phyloP scores from a whole-genome alignment of 305 asterid genomes.

The Fraxinus velutina region DNA sequence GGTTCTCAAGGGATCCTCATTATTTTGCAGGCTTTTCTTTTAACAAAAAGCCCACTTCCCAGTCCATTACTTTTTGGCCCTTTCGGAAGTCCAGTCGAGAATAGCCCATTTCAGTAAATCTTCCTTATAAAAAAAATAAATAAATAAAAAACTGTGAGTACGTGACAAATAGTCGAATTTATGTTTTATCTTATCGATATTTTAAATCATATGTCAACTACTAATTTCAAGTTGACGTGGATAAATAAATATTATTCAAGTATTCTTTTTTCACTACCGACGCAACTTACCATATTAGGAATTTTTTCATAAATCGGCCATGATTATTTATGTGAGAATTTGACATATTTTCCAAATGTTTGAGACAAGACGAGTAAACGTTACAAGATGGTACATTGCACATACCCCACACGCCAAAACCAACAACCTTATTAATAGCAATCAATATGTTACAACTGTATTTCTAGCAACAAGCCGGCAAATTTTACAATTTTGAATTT shows the following conservation, averaged over 20 bases:
- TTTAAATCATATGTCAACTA: too few species aligned
- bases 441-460: not conserved
- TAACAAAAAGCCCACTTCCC: not conserved
- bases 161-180: not conserved
- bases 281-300: not conserved
- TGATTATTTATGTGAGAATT: not conserved
- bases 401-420: not conserved
- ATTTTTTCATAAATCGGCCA: not conserved
- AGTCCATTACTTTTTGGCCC: not conserved
- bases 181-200: too few species aligned
- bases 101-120: not conserved
- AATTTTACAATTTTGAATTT: not conserved
- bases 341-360: not conserved
- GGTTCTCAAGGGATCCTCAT: not conserved
- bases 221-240: not conserved
- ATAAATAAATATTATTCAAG: too few species aligned
- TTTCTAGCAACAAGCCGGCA: not conserved
- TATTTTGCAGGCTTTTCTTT: not conserved
- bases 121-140: too few species aligned
- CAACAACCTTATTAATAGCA: not conserved
- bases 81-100: not conserved
- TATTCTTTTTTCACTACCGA: not conserved
- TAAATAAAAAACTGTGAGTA: not conserved
- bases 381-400: not conserved
- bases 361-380: not conserved